A percentile compares a stretch with the other conserved stretches of the same genome.
Evolutionary conservation across 257 asterid species (phyloP).

Genomic region (Schizonepeta tenuifolia): DNA sequence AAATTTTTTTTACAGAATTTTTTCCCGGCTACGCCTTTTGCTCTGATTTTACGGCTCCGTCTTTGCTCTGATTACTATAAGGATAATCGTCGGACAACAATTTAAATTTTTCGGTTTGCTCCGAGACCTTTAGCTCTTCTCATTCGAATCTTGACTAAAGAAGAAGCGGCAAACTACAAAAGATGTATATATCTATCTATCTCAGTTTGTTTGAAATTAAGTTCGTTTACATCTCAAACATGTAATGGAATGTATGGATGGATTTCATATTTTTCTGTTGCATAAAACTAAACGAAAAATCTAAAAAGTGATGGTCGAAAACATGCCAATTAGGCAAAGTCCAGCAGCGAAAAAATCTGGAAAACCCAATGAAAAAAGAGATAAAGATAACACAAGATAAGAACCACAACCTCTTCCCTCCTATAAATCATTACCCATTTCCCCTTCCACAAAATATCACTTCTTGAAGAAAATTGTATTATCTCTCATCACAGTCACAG

Average conservation of each 20-base stretch:
- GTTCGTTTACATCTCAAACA: not conserved
- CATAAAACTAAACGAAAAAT: not conserved
- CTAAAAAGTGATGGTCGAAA: conserved; percentile 4
- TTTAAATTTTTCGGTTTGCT: too few relatives aligned
- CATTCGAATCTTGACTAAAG: too few relatives aligned
- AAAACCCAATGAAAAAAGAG: conserved; percentile 19
- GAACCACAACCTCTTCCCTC: not conserved
- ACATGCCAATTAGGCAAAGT: not conserved
- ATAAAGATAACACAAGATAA: conserved; percentile 15
- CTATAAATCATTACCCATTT: conserved; percentile 11
- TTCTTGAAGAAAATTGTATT: not conserved
- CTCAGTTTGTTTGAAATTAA: not conserved
- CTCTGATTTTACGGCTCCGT: too few relatives aligned
- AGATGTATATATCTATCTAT: not conserved
- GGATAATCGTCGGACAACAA: too few relatives aligned
- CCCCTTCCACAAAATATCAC: not conserved
- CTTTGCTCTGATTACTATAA: too few relatives aligned
- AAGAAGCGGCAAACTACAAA: too few relatives aligned
- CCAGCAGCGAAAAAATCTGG: conserved; percentile 1
- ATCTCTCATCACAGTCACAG: not conserved
- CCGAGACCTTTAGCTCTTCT: too few relatives aligned
- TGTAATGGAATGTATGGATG: not conserved
- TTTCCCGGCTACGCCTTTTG: too few relatives aligned
- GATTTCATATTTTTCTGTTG: not conserved
- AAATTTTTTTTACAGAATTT: too few relatives aligned